Percentiles rank a stretch among this genome's conserved stretches.
Evolutionary conservation across 176 grass and related monocot species (phyloP).

Genomic region (Microstegium vimineum): DNA sequence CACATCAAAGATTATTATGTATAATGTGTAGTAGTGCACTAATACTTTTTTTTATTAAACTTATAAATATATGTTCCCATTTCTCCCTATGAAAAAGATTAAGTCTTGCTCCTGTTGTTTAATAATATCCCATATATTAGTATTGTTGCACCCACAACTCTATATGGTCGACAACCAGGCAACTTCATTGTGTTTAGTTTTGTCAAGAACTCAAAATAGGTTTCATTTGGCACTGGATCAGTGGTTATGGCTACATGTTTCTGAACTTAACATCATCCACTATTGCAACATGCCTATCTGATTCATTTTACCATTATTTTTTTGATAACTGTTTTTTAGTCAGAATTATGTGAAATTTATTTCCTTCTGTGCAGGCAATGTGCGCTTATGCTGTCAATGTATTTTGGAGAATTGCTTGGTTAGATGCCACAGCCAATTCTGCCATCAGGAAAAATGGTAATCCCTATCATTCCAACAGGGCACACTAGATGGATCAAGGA

Average conservation of each 20-base stretch:
- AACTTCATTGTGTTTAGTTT: background rate
- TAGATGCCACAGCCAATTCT: background rate
- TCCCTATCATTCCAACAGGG: background rate
- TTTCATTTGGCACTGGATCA: background rate
- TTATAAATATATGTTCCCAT: background rate
- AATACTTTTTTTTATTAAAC: background rate
- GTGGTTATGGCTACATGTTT: background rate
- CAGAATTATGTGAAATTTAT: background rate
- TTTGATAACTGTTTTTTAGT: background rate
- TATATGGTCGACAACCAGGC: background rate
- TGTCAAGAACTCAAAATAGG: background rate
- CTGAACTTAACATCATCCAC: background rate
- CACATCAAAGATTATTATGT: background rate
- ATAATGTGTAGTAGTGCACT: background rate
- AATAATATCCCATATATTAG: background rate
- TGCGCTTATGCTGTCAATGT: background rate
- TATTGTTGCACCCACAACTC: background rate
- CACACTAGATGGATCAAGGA: background rate
- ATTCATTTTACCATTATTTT: background rate
- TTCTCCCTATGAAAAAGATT: background rate
- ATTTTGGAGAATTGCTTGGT: background rate
- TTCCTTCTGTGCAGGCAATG: slow-evolving; percentile 10
- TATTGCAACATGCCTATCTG: background rate
- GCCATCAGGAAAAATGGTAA: background rate
- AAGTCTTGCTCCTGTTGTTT: slow-evolving; percentile 4